Evolutionary conservation across 1,284 basidiomycete genomes (phyloP).

Genomic region (Schizophyllum amplum): DNA sequence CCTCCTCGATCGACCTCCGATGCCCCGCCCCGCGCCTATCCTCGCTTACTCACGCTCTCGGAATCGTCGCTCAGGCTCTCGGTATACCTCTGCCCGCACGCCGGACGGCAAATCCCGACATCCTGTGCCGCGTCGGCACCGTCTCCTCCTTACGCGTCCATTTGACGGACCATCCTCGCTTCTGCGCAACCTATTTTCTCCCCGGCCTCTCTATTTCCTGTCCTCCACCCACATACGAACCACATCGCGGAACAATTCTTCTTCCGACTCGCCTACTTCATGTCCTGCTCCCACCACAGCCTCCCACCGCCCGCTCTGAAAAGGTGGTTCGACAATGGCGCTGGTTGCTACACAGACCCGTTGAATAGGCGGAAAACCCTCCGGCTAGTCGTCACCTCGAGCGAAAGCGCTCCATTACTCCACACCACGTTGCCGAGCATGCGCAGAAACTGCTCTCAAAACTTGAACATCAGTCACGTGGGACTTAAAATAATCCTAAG

Average conservation of each 20-base stretch:
- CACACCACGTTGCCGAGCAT: no score
- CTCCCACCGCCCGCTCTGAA: no score
- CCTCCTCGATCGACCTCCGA: background rate
- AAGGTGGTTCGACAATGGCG: no score
- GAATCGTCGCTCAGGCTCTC: background rate
- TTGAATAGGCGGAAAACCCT: no score
- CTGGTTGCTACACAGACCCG: no score
- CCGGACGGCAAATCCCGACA: background rate
- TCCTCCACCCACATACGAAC: background rate
- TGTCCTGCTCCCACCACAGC: background rate
- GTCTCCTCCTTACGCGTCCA: background rate
- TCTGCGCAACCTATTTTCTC: background rate
- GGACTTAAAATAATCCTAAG: no score
- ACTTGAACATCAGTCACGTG: no score
- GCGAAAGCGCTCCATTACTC: no score
- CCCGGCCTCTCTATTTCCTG: no score
- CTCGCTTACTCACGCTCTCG: background rate
- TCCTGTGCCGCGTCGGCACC: background rate
- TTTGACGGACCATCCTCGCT: background rate
- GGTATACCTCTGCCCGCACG: background rate
- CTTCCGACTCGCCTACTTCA: background rate
- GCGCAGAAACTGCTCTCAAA: no score
- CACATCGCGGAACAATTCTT: background rate
- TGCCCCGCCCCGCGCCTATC: background rate
- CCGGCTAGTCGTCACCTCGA: no score